Evolutionary conservation across 345 rosid species (phyloP).

Genomic region (Dimocarpus longan): DNA sequence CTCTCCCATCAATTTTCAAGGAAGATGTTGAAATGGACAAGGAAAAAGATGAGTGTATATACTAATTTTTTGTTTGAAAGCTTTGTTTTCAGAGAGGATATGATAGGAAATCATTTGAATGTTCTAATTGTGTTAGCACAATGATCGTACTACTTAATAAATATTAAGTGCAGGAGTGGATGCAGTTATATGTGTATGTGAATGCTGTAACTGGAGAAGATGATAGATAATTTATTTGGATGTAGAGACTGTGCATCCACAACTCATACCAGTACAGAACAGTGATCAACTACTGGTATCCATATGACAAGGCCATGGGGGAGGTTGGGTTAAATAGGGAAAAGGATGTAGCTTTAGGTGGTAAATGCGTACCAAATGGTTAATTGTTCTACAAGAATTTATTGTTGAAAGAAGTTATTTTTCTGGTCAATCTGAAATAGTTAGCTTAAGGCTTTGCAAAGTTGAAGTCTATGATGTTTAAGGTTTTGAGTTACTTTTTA

Average conservation of each 20-base stretch:
- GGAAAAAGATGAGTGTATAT: neutral
- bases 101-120: neutral
- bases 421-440: neutral
- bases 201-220: too few species aligned
- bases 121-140: conserved; percentile 1
- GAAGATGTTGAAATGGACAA: neutral
- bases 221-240: too few species aligned
- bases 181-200: too few species aligned
- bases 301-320: neutral
- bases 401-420: neutral
- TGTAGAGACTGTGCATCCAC: too few species aligned
- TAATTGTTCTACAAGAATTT: neutral
- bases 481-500: neutral
- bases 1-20: neutral
- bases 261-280: too few species aligned
- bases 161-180: too few species aligned
- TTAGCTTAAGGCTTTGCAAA: neutral
- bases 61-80: neutral
- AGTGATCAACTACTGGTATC: neutral
- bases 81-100: neutral
- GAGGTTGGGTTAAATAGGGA: neutral
- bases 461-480: neutral
- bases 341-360: neutral
- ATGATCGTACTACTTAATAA: neutral
- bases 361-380: neutral